Conservation (phyloP, 2,329 filamentous ascomycete genomes). For the Nemania diffusa region DNA sequence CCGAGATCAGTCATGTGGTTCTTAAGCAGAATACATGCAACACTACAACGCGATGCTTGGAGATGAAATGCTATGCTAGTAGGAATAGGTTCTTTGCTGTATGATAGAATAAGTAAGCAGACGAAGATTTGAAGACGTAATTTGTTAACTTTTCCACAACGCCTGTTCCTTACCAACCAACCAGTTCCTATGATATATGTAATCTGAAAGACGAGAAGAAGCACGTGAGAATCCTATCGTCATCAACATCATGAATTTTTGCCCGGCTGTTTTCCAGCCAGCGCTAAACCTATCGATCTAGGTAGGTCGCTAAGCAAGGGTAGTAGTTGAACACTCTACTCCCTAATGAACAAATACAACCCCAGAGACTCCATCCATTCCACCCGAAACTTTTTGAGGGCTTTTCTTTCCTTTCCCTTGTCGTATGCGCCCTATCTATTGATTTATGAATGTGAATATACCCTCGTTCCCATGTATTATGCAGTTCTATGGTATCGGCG, state of each 20-base stretch:
- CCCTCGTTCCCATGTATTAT: constrained; percentile 26
- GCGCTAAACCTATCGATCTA: too few species aligned
- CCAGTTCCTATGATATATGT: background rate
- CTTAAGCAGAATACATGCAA: background rate
- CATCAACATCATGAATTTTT: background rate
- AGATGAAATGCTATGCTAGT: constrained; percentile 14
- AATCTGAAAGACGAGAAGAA: background rate
- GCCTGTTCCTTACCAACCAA: background rate
- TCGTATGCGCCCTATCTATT: constrained; percentile 24
- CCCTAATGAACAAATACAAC: background rate
- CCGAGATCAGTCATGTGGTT: background rate
- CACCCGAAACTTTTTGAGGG: background rate
- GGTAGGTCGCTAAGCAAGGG: background rate
- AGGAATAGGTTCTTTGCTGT: constrained; percentile 16
- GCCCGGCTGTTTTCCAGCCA: background rate
- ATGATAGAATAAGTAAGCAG: constrained; percentile 11
- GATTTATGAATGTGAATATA: background rate
- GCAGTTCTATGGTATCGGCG: constrained; percentile 32
- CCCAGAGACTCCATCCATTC: background rate
- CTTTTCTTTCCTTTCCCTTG: background rate
- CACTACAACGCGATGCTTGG: constrained; percentile 15
- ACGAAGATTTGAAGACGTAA: background rate
- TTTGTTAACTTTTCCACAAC: constrained; percentile 1
- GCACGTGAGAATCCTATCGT: background rate
- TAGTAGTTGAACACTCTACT: background rate